Evolutionary conservation across 176 grass and related monocot species (phyloP), one percentile per base, ranked within the genome.

Genomic region (Themeda triandra): DNA sequence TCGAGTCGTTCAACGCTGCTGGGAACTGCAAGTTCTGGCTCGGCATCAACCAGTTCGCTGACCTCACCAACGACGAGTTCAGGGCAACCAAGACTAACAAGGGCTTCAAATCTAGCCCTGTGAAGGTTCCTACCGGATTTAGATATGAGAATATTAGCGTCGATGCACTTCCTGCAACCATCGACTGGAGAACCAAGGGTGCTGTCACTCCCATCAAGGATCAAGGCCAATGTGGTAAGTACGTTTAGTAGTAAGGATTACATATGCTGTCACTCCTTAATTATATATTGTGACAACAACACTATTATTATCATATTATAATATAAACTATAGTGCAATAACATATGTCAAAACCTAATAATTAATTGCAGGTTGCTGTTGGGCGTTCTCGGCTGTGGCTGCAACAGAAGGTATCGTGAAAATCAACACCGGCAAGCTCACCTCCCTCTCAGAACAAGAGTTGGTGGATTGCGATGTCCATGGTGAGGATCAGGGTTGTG

Each of bases 401-500:
- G 79, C 79, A 1, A 69, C 6, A 21, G 79, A 81, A 48, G 79
- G 79, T 9, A 81, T 81, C 4, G 48, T 58, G 14, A 69, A 82
- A 24, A 24, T 82, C 32, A 82, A 30, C 17, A 82, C 66, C 9
- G n/a, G 66, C 14, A 69, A 82, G 23, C 80, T 82, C 9, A n/a
- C 58, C 46, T 71, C 80, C 14, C 48, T 82, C 8, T 71, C 80
- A 0, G 66, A 70, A 33, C 79, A 81, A 54, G 65, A 81, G 66
- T 33, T 81, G 30, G 65, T 81, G 21, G 79, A 81, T 18, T 81
- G 79, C 5, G 31, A 68, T 25, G 32, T 39, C 32, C 46, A 69
- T 24, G 79, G 65, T 1, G 74, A 77, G 74, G 74, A 77, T n/a
- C 74, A 77, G 18, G 79, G 65, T n/a, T 81, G 78, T 31, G 65